Evolutionary conservation across 176 grass and related monocot species (phyloP).

Genomic region (Carex pumila): DNA sequence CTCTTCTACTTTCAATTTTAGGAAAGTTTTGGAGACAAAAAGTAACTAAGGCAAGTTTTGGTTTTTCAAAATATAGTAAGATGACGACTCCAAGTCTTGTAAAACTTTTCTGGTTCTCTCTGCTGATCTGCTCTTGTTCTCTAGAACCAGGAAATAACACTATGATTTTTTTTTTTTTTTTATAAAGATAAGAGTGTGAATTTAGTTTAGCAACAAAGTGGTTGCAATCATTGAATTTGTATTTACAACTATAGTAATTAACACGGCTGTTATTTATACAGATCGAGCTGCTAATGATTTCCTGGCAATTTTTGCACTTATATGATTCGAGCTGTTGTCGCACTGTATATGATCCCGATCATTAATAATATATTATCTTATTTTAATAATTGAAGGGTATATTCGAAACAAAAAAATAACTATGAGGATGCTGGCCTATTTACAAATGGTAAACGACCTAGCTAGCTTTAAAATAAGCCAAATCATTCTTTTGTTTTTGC

Average conservation of each 20-base stretch:
- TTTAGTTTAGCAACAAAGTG: neutral
- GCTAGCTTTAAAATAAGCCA: neutral
- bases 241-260: neutral
- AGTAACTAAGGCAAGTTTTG: neutral
- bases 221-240: neutral
- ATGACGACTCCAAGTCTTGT: neutral
- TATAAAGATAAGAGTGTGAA: neutral
- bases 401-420: neutral
- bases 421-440: too few species aligned
- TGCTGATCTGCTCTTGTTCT: neutral
- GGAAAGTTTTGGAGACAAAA: neutral
- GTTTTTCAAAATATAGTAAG: neutral
- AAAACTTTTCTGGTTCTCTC: neutral
- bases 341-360: neutral
- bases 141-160: neutral
- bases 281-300: neutral
- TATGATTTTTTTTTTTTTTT: neutral
- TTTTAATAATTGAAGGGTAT: neutral
- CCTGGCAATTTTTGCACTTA: neutral
- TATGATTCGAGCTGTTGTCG: neutral
- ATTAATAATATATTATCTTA: neutral
- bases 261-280: neutral
- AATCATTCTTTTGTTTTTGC: neutral
- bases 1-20: neutral
- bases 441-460: neutral